These are phyloP conservation scores for Lentinula lateritia DNA, from an alignment of 768 basidiomycete species.

Conservation along the genomic window DNA sequence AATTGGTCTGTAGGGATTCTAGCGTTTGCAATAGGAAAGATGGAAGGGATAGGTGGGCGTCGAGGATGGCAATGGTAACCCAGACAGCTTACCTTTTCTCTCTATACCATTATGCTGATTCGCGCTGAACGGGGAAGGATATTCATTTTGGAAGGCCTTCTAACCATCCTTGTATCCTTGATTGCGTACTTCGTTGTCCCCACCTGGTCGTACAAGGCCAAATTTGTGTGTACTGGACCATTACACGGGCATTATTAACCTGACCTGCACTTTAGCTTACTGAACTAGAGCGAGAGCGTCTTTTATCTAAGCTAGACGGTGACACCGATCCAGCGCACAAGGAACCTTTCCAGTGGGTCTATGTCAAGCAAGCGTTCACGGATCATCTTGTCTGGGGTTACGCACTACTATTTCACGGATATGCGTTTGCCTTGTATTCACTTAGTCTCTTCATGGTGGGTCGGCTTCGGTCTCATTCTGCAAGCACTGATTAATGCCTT, in stretches of 20 bases:
- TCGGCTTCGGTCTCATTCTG: conserved; percentile 22
- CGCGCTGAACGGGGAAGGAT: conserved; percentile 32
- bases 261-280: conserved; percentile 15
- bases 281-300: conserved; percentile 41
- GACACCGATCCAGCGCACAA: conserved; percentile 51
- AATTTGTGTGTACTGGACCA: conserved; percentile 15
- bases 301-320: conserved; percentile 41
- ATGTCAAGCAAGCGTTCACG: conserved; percentile 48
- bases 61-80: conserved; percentile 52
- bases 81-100: conserved; percentile 10
- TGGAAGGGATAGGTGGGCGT: conserved; percentile 56
- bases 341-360: conserved; percentile 54
- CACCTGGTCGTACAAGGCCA: conserved; percentile 27
- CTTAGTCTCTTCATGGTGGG: conserved; percentile 44
- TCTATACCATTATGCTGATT: not conserved
- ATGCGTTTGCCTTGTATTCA: conserved; percentile 54
- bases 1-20: conserved; percentile 36
- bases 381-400: conserved; percentile 61
- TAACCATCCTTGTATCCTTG: conserved; percentile 42
- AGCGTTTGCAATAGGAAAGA: conserved; percentile 53
- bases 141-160: conserved; percentile 50
- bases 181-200: conserved; percentile 27
- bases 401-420: conserved; percentile 56
- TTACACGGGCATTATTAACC: not conserved
- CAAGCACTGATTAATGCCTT: not conserved